Evolutionary conservation across 2,329 filamentous ascomycete genomes (phyloP), one percentile per base, ranked within the genome.

Genomic region (Podosphaera xanthii): DNA sequence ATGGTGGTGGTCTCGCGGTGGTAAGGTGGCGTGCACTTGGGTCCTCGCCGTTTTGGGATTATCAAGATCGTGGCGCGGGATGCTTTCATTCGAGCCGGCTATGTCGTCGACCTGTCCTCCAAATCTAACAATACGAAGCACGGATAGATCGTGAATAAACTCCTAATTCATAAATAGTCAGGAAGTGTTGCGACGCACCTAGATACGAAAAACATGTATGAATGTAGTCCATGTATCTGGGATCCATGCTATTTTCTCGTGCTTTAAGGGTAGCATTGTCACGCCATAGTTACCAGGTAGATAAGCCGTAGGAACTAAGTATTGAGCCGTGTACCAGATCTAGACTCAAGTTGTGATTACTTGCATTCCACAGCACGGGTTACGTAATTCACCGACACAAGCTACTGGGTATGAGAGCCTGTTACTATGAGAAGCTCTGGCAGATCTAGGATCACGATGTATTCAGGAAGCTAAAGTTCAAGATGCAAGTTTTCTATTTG

Each of bases 1-100:
- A 84, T 97, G 74, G 88, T 98, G 0, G 84, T 98, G 2, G 91
- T 98, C 35, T 89, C 87, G 46, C 75, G 92, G 62, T 98, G 92
- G 92, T 98, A 94, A 71, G 92, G 92, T 3, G 92, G 92, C 1
- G 79, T 94, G 60, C 84, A 89, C 65, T 72, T 98, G 53, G 92
- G 92, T 0, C 90, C 91, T 57, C 84, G 90, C 69, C 76, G 92
- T 63, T 98, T 98, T 69, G 81, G 88, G 10, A 75, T 95, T 59
- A 97, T 98, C 69, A 96, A 96, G 69, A 78, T 80, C 59, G 86
- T 83, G 7, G 90, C 89, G 6, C 79, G 90, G 67, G 89, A 96
- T 72, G 86, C 85, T 0, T 77, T 97, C 63, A 79, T 96, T 8
- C 80, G 80, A 67, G 88, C 85, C 0, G 86, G 85, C 0, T 80